Evolutionary conservation across 2,329 filamentous ascomycete genomes (phyloP).

Genomic region (Sphaerulina musiva): DNA sequence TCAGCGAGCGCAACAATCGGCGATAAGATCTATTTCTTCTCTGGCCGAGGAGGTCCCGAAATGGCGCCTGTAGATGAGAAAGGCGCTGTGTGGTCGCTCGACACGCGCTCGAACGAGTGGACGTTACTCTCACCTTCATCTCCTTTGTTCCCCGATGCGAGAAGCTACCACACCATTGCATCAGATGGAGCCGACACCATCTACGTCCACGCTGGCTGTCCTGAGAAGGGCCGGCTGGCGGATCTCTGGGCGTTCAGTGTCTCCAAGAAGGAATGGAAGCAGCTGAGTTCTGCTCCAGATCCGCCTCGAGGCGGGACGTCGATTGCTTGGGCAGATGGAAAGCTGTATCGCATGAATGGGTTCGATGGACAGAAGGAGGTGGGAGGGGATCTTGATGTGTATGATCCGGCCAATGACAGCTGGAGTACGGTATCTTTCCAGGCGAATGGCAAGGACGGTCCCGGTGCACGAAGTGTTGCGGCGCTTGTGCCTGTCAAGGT

Average conservation of each 20-base stretch:
- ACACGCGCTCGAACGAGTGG: constrained; percentile 61
- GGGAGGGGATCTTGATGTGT: constrained; percentile 65
- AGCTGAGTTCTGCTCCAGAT: constrained; percentile 60
- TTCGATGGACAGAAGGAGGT: constrained; percentile 65
- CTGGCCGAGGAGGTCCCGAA: constrained; percentile 63
- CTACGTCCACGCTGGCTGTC: constrained; percentile 70
- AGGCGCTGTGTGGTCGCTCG: constrained; percentile 70
- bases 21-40: constrained; percentile 71
- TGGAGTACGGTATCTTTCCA: constrained; percentile 40
- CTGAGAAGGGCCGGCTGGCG: constrained; percentile 54
- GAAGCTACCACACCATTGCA: constrained; percentile 65
- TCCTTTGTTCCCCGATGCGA: constrained; percentile 51
- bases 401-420: constrained; percentile 32
- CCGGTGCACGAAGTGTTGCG: constrained; percentile 47
- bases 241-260: constrained; percentile 78
- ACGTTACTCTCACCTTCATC: constrained; percentile 52
- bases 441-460: constrained; percentile 43
- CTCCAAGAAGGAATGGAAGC: constrained; percentile 56
- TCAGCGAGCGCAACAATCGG: constrained; percentile 64
- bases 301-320: constrained; percentile 61
- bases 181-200: constrained; percentile 63
- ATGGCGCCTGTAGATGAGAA: constrained; percentile 67
- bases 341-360: constrained; percentile 72
- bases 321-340: constrained; percentile 57
- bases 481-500: constrained; percentile 40